These are phyloP conservation scores for Fusarium nodosum DNA, from an alignment of 2,329 filamentous ascomycete genomes.

Conservation along the genomic window DNA sequence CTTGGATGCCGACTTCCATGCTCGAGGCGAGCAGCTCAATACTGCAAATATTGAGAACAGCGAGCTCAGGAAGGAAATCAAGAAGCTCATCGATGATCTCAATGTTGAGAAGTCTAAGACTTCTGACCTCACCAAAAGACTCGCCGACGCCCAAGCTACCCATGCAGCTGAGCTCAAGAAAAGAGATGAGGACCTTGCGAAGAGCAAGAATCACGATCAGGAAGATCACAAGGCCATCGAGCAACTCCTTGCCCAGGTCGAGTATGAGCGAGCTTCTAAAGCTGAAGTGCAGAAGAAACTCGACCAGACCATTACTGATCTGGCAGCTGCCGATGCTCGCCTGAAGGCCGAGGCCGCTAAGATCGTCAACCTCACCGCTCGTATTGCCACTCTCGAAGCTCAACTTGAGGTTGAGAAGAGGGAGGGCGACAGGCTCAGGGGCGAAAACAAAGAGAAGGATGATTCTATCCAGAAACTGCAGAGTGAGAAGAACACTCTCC, in stretches of 20 bases:
- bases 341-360: not conserved
- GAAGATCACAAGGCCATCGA: slow-evolving; percentile 6
- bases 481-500: not conserved
- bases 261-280: slow-evolving; percentile 3
- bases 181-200: not conserved
- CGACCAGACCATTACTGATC: not conserved
- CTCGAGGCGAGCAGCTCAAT: not conserved
- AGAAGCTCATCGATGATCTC: not conserved
- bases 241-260: not conserved
- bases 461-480: not conserved
- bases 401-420: slow-evolving; percentile 5
- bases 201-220: not conserved
- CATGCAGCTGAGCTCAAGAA: not conserved
- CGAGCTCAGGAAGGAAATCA: not conserved
- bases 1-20: not conserved
- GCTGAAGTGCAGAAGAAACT: slow-evolving; percentile 11
- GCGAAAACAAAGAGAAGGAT: not conserved
- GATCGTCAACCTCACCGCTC: not conserved
- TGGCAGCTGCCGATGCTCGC: slow-evolving; percentile 3
- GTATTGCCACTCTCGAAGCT: not conserved
- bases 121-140: not conserved
- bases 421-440: not conserved
- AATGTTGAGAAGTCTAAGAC: slow-evolving; percentile 7
- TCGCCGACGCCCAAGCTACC: not conserved
- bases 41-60: not conserved